Base-by-base conservation (phyloP, 768 basidiomycete species). In the Phlegmacium glaucopus region DNA sequence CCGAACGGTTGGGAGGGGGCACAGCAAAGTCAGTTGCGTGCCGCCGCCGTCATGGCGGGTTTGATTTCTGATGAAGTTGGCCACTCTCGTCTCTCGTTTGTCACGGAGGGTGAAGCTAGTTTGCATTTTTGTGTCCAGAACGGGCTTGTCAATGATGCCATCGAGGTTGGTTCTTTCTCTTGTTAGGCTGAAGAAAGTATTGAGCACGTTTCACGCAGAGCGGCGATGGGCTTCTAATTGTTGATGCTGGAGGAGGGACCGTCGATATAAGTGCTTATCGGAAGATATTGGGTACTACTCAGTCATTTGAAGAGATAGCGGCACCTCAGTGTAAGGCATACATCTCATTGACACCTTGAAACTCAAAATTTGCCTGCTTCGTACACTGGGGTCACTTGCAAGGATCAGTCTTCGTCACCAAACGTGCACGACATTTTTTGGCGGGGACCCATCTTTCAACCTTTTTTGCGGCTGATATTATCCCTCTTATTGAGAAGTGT, bases 1-100 rank as follows among this genome's bases (percentile, higher is more conserved):
- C 82, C 81, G 6, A 82, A 83, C 52, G 80, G 78, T 0, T 83
- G 81, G 81, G 80, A 75, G 48, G 77, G 78, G 2, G 60, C 57
- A 2, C 81, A 83, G 51, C 82, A 83, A 50, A 64, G 60, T 12
- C 66, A 72, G 51, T 77, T 83, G 61, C 72, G 82, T 3, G 55
- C 59, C 12, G 82, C 81, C 1, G 77, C 78, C 0, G 61, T 74
- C 3, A 42, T 59, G 11, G 81, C 77, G 0, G 75, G 77, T 10
- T 66, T 83, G 13, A 64, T 83, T 9, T 59, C 70, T 0, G 60
- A 72, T 0, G 43, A 54, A 1, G 63, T 60, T 11, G 72, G 67
- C 0, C 71, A 68, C 22, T 58, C 64, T 2, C 71, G 77, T 0
- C 52, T 82, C 2, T 71, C 69, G 3, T 73, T 82, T 44, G 68